Conservation (phyloP, 257 asterid species). For the Euphrasia confusa region DNA sequence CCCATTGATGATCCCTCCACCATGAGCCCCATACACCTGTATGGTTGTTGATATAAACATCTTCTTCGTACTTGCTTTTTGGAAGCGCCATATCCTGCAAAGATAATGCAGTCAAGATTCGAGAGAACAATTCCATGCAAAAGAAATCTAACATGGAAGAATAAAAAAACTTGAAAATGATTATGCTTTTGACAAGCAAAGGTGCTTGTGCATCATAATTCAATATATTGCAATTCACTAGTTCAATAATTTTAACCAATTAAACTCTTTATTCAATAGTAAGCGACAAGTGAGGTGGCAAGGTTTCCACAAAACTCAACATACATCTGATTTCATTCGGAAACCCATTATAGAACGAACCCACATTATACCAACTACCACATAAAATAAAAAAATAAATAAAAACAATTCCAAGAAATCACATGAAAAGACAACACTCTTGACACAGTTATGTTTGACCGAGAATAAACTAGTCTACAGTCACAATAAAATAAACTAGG, state of each 20-base stretch:
- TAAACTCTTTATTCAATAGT: background rate
- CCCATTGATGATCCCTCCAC: constrained; percentile 99
- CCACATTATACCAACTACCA: background rate
- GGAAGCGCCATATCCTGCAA: constrained; percentile 75
- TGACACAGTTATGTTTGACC: too few relatives aligned
- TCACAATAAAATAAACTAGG: background rate
- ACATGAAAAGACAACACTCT: background rate
- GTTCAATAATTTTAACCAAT: constrained; percentile 5
- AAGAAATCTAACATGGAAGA: constrained; percentile 11
- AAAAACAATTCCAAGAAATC: background rate
- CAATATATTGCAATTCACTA: background rate
- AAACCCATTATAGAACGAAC: constrained; percentile 6
- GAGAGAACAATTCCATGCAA: constrained; percentile 15
- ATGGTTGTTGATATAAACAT: constrained; percentile 67
- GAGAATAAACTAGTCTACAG: too few relatives aligned
- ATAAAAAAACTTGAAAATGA: background rate
- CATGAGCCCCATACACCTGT: constrained; percentile 91
- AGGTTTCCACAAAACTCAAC: constrained; percentile 5
- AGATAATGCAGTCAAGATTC: constrained; percentile 19
- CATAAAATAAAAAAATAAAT: background rate
- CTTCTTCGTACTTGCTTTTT: constrained; percentile 90
- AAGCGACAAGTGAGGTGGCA: background rate
- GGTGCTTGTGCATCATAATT: background rate
- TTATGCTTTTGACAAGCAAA: background rate
- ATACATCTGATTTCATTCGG: background rate